Evolutionary conservation across 176 grass and related monocot species (phyloP).

Genomic region (Oropetium thomaeum): DNA sequence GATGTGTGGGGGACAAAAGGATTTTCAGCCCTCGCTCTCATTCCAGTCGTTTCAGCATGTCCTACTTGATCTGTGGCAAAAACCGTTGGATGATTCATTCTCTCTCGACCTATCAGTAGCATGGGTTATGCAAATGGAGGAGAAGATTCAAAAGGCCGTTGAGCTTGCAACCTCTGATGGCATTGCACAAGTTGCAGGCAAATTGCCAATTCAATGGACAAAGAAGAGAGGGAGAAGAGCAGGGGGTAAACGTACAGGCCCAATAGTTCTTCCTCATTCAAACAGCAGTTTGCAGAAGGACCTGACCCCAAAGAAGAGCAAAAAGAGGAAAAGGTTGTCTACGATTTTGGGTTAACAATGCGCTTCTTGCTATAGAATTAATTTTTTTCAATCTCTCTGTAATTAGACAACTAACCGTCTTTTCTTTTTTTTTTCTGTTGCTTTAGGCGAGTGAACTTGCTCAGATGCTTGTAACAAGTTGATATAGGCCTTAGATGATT

Average conservation of each 20-base stretch:
- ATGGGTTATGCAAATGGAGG: slow-evolving; percentile 77
- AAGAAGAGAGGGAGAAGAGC: slow-evolving; percentile 64
- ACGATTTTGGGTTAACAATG: slow-evolving; percentile 25
- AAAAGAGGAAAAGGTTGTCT: slow-evolving; percentile 61
- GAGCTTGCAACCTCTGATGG: slow-evolving; percentile 59
- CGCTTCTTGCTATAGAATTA: neutral
- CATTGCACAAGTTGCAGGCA: slow-evolving; percentile 52
- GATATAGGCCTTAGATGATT: neutral
- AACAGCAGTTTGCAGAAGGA: slow-evolving; percentile 36
- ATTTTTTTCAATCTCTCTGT: neutral
- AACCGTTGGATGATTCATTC: slow-evolving; percentile 70
- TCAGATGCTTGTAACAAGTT: neutral
- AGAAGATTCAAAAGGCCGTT: slow-evolving; percentile 56
- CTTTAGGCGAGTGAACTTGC: slow-evolving; percentile 8
- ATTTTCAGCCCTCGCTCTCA: slow-evolving; percentile 42
- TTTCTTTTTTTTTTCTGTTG: neutral
- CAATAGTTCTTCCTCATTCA: slow-evolving; percentile 33
- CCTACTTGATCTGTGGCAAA: slow-evolving; percentile 65
- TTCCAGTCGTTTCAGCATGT: slow-evolving; percentile 67
- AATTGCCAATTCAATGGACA: slow-evolving; percentile 70
- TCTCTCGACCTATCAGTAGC: slow-evolving; percentile 75
- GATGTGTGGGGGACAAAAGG: slow-evolving; percentile 37
- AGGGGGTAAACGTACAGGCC: slow-evolving; percentile 31
- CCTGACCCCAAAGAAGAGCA: slow-evolving; percentile 50
- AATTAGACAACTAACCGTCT: slow-evolving; percentile 15